Evolutionary conservation across 1,284 basidiomycete genomes (phyloP).

Genomic region (Trametes polyzona): DNA sequence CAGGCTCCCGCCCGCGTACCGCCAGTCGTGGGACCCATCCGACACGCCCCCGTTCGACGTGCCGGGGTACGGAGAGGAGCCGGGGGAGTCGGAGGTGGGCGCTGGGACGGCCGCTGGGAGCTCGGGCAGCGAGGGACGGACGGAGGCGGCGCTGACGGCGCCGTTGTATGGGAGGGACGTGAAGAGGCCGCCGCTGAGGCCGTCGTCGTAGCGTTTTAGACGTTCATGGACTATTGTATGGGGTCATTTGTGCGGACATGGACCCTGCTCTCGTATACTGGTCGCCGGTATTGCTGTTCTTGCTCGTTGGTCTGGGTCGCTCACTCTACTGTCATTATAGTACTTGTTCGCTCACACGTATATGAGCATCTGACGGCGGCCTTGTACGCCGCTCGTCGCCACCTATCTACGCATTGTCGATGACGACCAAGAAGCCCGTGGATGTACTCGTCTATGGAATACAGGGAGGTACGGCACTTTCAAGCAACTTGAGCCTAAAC

Average conservation of each 20-base stretch:
- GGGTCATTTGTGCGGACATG: not conserved
- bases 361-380: not conserved
- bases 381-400: not conserved
- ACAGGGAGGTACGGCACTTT: not conserved
- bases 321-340: not conserved
- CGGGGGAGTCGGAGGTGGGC: not conserved
- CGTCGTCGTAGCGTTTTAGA: not conserved
- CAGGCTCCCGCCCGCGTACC: constrained; percentile 23
- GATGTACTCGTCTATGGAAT: no score
- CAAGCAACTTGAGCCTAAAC: no score
- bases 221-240: not conserved
- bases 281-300: not conserved
- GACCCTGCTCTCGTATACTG: not conserved
- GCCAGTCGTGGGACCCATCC: constrained; percentile 17
- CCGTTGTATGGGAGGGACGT: constrained; percentile 7
- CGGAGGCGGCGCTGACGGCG: not conserved
- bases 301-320: not conserved
- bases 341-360: not conserved
- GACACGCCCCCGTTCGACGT: not conserved
- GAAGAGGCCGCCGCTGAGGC: not conserved
- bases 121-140: not conserved
- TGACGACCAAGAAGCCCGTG: no score
- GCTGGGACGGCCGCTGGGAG: not conserved
- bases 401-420: no score
- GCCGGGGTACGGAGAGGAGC: not conserved